phyloP scores from a whole-genome alignment of 2,329 filamentous ascomycete species.

The Monilinia fructicola region DNA sequence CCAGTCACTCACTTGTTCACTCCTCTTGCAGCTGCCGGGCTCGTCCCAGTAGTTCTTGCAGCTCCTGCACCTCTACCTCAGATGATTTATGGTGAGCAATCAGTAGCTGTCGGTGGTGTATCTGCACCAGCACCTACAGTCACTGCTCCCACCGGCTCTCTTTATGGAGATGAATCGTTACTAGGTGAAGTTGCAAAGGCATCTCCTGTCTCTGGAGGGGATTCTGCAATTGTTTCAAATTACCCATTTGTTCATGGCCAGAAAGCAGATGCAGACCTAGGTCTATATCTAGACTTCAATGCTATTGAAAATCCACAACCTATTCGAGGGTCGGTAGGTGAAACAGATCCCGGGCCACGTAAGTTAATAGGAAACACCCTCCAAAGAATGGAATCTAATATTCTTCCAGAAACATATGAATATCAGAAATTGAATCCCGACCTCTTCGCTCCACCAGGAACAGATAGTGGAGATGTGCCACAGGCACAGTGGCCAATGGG shows the following conservation, averaged over 20 bases:
- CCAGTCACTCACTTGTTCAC: constrained; percentile 8
- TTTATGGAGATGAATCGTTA: constrained; percentile 45
- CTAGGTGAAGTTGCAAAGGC: constrained; percentile 45
- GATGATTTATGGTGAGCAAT: constrained; percentile 47
- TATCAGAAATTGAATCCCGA: constrained; percentile 57
- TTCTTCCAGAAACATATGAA: constrained; percentile 42
- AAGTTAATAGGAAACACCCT: constrained; percentile 8
- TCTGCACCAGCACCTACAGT: constrained; percentile 44
- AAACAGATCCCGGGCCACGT: constrained; percentile 51
- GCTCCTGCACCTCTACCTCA: constrained; percentile 28
- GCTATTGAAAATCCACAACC: constrained; percentile 53
- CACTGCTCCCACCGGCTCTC: constrained; percentile 43
- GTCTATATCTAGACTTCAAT: constrained; percentile 55
- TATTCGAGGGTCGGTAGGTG: constrained; percentile 50
- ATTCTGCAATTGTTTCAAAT: constrained; percentile 44
- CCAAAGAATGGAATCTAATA: not conserved
- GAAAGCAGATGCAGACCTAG: constrained; percentile 50
- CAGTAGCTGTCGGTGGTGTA: constrained; percentile 46
- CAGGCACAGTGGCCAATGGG: constrained; percentile 56
- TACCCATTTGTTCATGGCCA: constrained; percentile 52
- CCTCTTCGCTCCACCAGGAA: constrained; percentile 53
- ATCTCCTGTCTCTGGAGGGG: constrained; percentile 43
- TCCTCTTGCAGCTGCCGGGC: constrained; percentile 22
- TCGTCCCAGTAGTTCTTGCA: constrained; percentile 26
- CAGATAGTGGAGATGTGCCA: constrained; percentile 50